Conservation (phyloP, 2,329 filamentous ascomycete species). For the Alternaria brassicicola region DNA sequence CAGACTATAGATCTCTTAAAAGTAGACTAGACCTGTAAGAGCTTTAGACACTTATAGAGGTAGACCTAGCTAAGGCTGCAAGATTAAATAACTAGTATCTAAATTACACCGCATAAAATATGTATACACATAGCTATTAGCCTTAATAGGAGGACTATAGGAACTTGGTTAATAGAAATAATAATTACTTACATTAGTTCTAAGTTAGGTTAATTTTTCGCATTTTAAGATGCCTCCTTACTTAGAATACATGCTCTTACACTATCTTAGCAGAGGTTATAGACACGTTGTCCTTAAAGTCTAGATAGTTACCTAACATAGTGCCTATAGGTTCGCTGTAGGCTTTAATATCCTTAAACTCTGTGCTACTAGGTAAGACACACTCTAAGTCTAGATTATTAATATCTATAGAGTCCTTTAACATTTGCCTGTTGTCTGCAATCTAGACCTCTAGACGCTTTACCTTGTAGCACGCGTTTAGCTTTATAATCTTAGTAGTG, state of each 20-base stretch:
- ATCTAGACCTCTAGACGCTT: slow-evolving; percentile 4
- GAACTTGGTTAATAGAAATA: not conserved
- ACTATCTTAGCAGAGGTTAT: not conserved
- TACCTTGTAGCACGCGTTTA: not conserved
- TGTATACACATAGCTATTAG: not conserved
- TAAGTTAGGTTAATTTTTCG: not conserved
- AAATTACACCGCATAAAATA: not conserved
- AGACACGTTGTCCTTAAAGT: not conserved
- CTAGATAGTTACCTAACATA: not conserved
- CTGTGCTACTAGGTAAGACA: not conserved
- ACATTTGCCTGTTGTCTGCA: not conserved
- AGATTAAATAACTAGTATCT: not conserved
- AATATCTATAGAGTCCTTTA: not conserved
- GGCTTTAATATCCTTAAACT: slow-evolving; percentile 10
- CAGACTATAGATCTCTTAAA: not conserved
- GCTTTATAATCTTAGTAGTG: not conserved
- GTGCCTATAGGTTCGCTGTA: not conserved
- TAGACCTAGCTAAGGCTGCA: not conserved
- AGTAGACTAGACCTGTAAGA: not conserved
- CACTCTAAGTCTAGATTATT: not conserved
- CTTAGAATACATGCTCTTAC: not conserved
- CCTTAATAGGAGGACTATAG: not conserved
- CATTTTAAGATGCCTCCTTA: not conserved
- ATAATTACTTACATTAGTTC: not conserved
- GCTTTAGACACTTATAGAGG: not conserved